These are phyloP conservation scores for Microsporum audouinii DNA, from an alignment of 2,329 filamentous ascomycete species.

Conservation along the genomic window DNA sequence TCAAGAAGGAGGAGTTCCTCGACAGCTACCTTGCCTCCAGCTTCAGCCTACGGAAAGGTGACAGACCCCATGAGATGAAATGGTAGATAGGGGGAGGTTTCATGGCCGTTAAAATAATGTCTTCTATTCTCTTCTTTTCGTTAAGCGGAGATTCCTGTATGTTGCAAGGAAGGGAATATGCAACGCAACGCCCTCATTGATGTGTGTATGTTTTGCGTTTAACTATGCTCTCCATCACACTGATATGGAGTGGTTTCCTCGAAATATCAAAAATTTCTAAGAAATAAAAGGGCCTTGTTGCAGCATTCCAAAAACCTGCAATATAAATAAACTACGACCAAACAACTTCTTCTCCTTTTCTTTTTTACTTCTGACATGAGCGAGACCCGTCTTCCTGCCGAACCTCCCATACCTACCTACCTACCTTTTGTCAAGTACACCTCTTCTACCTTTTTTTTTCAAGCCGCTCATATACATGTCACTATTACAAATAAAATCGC, in stretches of 20 bases:
- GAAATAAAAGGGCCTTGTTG: neutral
- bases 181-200: conserved; percentile 7
- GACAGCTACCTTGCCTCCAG: conserved; percentile 85
- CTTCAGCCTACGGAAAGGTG: conserved; percentile 98
- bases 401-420: neutral
- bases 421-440: neutral
- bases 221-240: conserved; percentile 11
- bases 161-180: conserved; percentile 10
- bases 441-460: neutral
- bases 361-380: neutral
- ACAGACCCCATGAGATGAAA: conserved; percentile 99
- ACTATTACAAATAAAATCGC: neutral
- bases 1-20: conserved; percentile 97
- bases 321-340: conserved; percentile 2
- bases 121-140: neutral
- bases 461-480: conserved; percentile 1
- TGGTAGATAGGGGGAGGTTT: conserved; percentile 51
- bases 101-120: conserved; percentile 6
- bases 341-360: neutral
- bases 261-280: conserved; percentile 2
- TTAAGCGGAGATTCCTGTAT: conserved; percentile 8
- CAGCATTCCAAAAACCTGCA: neutral
- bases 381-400: neutral
- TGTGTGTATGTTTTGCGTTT: conserved; percentile 8
- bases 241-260: neutral